Percentiles rank a stretch among this genome's conserved stretches.
phyloP scores from a whole-genome alignment of 495 filamentous ascomycete genomes.

The Thermothielavioides terrestris region DNA sequence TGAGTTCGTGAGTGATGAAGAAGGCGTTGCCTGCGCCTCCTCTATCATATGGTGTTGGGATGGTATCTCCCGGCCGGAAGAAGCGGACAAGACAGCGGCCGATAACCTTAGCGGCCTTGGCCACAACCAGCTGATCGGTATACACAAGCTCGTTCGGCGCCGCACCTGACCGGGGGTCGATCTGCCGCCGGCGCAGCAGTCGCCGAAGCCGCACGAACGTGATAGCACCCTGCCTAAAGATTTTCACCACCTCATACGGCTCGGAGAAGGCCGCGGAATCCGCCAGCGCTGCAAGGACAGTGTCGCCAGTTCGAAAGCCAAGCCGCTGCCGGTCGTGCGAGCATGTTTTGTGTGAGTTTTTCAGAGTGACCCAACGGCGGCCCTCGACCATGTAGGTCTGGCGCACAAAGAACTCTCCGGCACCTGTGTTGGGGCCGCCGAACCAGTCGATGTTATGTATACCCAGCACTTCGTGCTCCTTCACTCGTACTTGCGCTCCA shows the following conservation, averaged over 20 bases:
- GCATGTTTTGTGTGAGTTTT: constrained; percentile 37
- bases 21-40: constrained; percentile 56
- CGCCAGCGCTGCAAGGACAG: constrained; percentile 39
- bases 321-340: constrained; percentile 15
- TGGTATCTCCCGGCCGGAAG: constrained; percentile 32
- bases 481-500: constrained; percentile 30
- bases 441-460: constrained; percentile 50
- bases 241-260: constrained; percentile 44
- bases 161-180: constrained; percentile 31
- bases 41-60: constrained; percentile 56
- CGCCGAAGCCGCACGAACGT: constrained; percentile 34
- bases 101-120: constrained; percentile 34
- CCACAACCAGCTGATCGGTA: constrained; percentile 36
- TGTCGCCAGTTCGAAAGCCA: constrained; percentile 42
- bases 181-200: constrained; percentile 36
- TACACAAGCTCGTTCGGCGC: constrained; percentile 61
- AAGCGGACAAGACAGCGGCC: constrained; percentile 52
- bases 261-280: constrained; percentile 27
- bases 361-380: constrained; percentile 44
- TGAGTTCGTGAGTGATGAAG: constrained; percentile 42
- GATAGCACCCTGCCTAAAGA: constrained; percentile 27
- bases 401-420: constrained; percentile 52
- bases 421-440: constrained; percentile 32
- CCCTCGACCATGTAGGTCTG: constrained; percentile 52
- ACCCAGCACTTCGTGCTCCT: constrained; percentile 42